Conservation (phyloP, 129 eudicot species). For the Logfia minima region DNA sequence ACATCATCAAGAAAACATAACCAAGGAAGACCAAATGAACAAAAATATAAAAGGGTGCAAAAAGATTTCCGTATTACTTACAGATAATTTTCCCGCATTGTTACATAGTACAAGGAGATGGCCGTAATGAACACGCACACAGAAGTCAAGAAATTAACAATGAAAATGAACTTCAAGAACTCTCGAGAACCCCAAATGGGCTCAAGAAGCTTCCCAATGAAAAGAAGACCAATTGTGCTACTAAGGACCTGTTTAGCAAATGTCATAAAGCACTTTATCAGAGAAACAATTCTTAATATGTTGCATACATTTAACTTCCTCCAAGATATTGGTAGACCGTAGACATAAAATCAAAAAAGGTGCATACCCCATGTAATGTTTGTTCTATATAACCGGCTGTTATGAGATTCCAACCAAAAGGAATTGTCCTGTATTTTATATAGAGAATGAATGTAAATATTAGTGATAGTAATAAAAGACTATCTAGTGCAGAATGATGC, state of each 20-base stretch:
- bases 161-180: constrained; percentile 88
- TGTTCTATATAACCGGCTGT: constrained; percentile 96
- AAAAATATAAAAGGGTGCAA: neutral
- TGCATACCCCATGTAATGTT: constrained; percentile 77
- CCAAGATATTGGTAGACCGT: neutral
- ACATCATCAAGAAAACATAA: neutral
- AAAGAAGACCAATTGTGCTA: constrained; percentile 83
- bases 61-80: constrained; percentile 40
- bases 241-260: constrained; percentile 58
- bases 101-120: constrained; percentile 73
- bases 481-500: neutral
- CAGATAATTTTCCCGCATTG: constrained; percentile 81
- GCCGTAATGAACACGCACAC: constrained; percentile 87
- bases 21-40: constrained; percentile 16
- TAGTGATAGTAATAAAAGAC: neutral
- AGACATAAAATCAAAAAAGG: neutral
- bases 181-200: constrained; percentile 98
- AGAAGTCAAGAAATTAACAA: constrained; percentile 83
- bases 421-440: constrained; percentile 79
- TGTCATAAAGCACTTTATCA: constrained; percentile 7
- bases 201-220: constrained; percentile 91
- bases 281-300: constrained; percentile 3
- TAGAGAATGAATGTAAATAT: constrained; percentile 5
- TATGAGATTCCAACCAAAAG: constrained; percentile 96
- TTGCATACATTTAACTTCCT: constrained; percentile 2